phyloP scores from a whole-genome alignment of 2,329 filamentous ascomycete species.

The Ophiostoma angusticollis region DNA sequence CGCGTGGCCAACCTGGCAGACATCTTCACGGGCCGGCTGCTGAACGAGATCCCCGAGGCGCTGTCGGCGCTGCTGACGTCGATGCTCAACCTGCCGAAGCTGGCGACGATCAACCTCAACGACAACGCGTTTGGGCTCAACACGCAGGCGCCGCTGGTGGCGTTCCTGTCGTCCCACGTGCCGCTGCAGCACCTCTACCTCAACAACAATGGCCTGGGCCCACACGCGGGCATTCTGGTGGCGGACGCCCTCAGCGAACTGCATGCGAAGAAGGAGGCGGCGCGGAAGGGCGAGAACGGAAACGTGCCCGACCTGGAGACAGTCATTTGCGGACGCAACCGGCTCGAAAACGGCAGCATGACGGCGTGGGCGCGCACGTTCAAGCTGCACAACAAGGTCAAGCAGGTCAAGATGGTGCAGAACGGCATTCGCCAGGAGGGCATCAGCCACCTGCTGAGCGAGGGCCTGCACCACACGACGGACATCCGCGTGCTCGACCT shows the following conservation, averaged over 20 bases:
- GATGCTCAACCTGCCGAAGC: slow-evolving; percentile 70
- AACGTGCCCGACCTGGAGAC: slow-evolving; percentile 77
- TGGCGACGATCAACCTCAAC: slow-evolving; percentile 88
- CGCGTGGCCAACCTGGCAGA: slow-evolving; percentile 85
- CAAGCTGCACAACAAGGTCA: slow-evolving; percentile 67
- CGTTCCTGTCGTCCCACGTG: slow-evolving; percentile 77
- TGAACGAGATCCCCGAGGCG: slow-evolving; percentile 86
- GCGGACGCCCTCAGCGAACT: slow-evolving; percentile 77
- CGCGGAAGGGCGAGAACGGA: slow-evolving; percentile 51
- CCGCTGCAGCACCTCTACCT: slow-evolving; percentile 89
- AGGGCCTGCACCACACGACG: slow-evolving; percentile 61
- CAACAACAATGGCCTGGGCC: slow-evolving; percentile 96
- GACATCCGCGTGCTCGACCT: slow-evolving; percentile 69
- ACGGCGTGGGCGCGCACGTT: slow-evolving; percentile 84
- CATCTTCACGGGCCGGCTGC: slow-evolving; percentile 89
- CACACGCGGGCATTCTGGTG: slow-evolving; percentile 76
- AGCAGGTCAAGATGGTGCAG: slow-evolving; percentile 91
- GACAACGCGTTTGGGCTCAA: slow-evolving; percentile 98
- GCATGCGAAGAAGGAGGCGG: slow-evolving; percentile 70
- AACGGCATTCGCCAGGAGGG: slow-evolving; percentile 95
- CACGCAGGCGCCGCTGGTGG: slow-evolving; percentile 81
- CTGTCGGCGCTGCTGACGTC: slow-evolving; percentile 75
- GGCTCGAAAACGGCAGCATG: slow-evolving; percentile 92
- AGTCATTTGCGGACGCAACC: slow-evolving; percentile 92
- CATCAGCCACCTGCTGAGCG: slow-evolving; percentile 64